phyloP scores from a whole-genome alignment of 495 filamentous ascomycete species.

The Trichoderma orchidacearum region DNA sequence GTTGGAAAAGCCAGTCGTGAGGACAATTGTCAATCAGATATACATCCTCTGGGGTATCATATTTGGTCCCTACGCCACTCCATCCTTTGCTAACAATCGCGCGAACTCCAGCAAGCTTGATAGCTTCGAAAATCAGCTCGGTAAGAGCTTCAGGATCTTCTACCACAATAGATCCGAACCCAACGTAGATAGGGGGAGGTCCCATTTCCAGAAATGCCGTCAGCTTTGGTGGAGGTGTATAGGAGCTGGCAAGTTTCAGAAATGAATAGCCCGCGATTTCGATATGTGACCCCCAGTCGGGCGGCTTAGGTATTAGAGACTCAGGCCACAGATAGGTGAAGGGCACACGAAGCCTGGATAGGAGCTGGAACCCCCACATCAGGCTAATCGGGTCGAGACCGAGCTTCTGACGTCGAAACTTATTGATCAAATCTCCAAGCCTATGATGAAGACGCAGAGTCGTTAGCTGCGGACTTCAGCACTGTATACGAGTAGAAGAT shows the following conservation, averaged over 20 bases:
- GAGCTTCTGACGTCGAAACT: conserved; percentile 26
- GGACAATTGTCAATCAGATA: conserved; percentile 48
- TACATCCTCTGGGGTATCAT: conserved; percentile 23
- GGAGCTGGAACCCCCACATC: neutral
- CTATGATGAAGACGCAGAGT: conserved; percentile 15
- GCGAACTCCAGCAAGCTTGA: conserved; percentile 32
- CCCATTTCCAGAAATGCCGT: conserved; percentile 37
- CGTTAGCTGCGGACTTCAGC: neutral
- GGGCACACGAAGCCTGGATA: conserved; percentile 22
- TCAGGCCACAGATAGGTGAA: conserved; percentile 56
- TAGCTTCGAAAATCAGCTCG: conserved; percentile 38
- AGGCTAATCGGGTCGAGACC: neutral
- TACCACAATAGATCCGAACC: conserved; percentile 55
- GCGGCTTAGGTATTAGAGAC: conserved; percentile 45
- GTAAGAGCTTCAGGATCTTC: conserved; percentile 44
- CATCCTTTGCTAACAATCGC: conserved; percentile 52
- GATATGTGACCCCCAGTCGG: conserved; percentile 46
- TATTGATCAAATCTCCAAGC: conserved; percentile 47
- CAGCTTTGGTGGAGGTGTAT: conserved; percentile 37
- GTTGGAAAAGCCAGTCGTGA: conserved; percentile 44
- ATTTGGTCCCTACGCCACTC: conserved; percentile 29
- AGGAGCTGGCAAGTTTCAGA: conserved; percentile 33
- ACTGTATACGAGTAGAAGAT: neutral
- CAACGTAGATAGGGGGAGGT: conserved; percentile 48
- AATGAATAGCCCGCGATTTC: conserved; percentile 46